Base-by-base conservation (phyloP, 1,139 yeast genomes). In the Candida dubliniensis region DNA sequence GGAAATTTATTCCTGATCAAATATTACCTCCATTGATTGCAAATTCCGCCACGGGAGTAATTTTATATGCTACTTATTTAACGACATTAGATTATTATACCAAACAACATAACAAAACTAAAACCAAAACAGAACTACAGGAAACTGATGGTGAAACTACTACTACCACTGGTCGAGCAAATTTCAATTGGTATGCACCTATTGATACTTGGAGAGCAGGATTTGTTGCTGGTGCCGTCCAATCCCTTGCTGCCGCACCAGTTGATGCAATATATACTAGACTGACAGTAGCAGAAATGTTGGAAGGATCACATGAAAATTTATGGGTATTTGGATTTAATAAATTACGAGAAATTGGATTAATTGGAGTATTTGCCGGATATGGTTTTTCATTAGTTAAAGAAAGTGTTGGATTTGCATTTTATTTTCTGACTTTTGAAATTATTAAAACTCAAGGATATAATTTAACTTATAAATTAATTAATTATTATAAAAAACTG, bases 181-280 rank as follows among this genome's bases (percentile, higher is more conserved):
- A 46, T 10, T 47, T 56, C 18, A 52, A 58, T 38, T 48, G 54
- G 41, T 69, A 64, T 47, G 59, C 69, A 2, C 67, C 73, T 0
- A 34, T 59, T 7, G 90, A 86, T 56, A 82, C 95, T 0, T 80
- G 89, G 69, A 64, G 79, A 43, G 89, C 96, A 0, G 98, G 98
- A 0, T 82, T 84, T 47, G 54, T 87, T 0, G 97, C 97, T 0
- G 97, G 97, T 1, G 81, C 84, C 0, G 81, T 82, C 11, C 96
- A 93, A 56, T 86, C 96, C 13, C 66, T 88, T n/a, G 93, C 90
- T 1, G 96, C 96, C 1, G 95, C 97, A 1, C 98, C 98, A 0
- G 77, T 91, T 2, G 97, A 91, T 64, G 96, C 97, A 8, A 82
- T 91, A 7, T 87, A 86, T 56, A 81, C 96, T 1, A 73, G 97